These are phyloP conservation scores for Fallopia convolvulus DNA, from an alignment of 148 eudicot species.

Conservation along the genomic window DNA sequence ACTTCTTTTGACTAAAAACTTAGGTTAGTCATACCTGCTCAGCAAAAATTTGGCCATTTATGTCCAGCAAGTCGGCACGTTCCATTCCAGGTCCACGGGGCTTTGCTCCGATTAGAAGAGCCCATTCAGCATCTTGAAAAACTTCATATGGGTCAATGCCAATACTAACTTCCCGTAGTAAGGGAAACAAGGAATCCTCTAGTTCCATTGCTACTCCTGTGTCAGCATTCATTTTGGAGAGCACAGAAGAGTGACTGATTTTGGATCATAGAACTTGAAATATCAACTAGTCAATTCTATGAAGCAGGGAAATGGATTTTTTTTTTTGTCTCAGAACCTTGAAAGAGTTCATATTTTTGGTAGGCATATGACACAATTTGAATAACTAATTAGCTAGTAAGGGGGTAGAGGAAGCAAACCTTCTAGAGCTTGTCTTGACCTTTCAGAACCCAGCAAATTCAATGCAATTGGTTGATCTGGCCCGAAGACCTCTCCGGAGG, in stretches of 20 bases:
- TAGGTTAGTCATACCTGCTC: constrained; percentile 46
- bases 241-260: not conserved
- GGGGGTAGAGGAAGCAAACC: constrained; percentile 23
- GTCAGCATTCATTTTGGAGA: constrained; percentile 5
- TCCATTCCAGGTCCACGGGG: constrained; percentile 99
- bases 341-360: no score
- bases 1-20: not conserved
- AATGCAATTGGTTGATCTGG: constrained; percentile 80
- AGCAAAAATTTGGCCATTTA: constrained; percentile 86
- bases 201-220: constrained; percentile 99
- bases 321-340: no score
- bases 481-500: constrained; percentile 91
- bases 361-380: not conserved
- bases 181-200: constrained; percentile 87
- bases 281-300: no score
- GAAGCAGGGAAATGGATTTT: no score
- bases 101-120: constrained; percentile 95
- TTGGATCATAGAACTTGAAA: not conserved
- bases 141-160: constrained; percentile 90
- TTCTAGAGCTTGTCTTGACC: constrained; percentile 72
- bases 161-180: constrained; percentile 87
- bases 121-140: constrained; percentile 95
- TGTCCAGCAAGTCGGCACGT: constrained; percentile 82
- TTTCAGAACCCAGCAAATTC: constrained; percentile 67
- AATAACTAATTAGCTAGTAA: not conserved